These are phyloP conservation scores for Chlamydomonas schloesseri DNA, from an alignment of 139 green algal genomes.

Conservation along the genomic window DNA sequence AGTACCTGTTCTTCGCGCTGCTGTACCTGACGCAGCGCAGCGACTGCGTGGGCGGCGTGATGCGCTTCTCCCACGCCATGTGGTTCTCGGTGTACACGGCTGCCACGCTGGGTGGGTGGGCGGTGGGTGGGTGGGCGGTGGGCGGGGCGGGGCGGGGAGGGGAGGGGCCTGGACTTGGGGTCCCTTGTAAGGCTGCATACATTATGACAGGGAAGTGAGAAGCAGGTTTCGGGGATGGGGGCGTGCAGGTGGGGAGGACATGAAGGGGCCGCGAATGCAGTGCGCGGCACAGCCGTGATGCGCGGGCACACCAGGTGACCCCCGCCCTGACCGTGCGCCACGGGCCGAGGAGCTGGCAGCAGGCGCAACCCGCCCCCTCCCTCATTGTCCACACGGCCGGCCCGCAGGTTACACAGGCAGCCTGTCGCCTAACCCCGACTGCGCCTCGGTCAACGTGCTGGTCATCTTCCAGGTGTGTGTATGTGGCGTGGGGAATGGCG, in stretches of 20 bases:
- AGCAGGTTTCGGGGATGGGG: too few species aligned
- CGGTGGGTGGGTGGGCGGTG: background rate
- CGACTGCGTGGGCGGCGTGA: slow-evolving; percentile 1
- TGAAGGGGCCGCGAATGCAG: too few species aligned
- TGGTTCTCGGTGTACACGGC: slow-evolving; percentile 41
- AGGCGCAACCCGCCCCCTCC: too few species aligned
- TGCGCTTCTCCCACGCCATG: slow-evolving; percentile 34
- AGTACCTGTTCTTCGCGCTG: slow-evolving; percentile 65
- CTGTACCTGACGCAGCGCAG: slow-evolving; percentile 22
- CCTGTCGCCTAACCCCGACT: slow-evolving; percentile 67
- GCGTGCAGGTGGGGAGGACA: too few species aligned
- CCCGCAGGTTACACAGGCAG: slow-evolving; percentile 38
- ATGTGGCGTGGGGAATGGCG: too few species aligned
- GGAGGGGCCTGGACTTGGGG: background rate
- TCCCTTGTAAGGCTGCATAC: too few species aligned
- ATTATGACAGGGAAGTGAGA: too few species aligned
- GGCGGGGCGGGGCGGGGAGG: background rate
- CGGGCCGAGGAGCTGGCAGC: too few species aligned
- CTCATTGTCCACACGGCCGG: background rate
- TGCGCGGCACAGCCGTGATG: too few species aligned
- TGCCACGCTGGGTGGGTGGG: slow-evolving; percentile 25
- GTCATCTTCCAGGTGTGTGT: slow-evolving; percentile 59
- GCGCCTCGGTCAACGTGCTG: slow-evolving; percentile 59
- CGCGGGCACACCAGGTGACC: too few species aligned
- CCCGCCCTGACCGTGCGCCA: too few species aligned